phyloP scores from a whole-genome alignment of 192 early-diverging fungal genomes.

The Gonapodya prolifera region DNA sequence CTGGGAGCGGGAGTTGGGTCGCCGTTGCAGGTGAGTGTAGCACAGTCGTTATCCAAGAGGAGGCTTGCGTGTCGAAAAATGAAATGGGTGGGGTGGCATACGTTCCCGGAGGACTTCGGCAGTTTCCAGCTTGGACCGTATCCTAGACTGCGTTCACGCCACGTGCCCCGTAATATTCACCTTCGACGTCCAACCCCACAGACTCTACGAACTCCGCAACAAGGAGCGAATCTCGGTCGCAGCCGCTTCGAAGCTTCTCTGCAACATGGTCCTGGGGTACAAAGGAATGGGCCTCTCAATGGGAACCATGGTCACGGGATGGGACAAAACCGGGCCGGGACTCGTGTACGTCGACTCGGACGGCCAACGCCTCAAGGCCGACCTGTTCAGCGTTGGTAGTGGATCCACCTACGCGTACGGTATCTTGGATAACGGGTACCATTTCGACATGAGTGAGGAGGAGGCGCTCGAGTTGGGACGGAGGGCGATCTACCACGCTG shows the following conservation, averaged over 20 bases:
- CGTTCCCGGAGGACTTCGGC: too few species aligned
- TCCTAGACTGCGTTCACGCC: too few species aligned
- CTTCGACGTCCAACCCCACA: too few species aligned
- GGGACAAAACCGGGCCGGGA: constrained; percentile 88
- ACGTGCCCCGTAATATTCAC: too few species aligned
- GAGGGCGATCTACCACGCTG: constrained; percentile 90
- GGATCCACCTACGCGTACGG: constrained; percentile 99
- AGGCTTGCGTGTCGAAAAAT: too few species aligned
- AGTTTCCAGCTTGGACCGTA: too few species aligned
- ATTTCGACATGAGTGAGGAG: constrained; percentile 58
- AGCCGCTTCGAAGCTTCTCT: constrained; percentile 90
- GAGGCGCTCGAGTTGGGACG: constrained; percentile 87
- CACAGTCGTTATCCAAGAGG: neutral
- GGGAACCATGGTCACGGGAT: constrained; percentile 99
- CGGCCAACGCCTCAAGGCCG: constrained; percentile 70
- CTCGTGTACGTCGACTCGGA: constrained; percentile 97
- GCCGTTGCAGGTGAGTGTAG: constrained; percentile 53
- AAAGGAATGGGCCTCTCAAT: constrained; percentile 99
- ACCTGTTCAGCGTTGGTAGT: constrained; percentile 93
- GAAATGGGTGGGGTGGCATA: too few species aligned
- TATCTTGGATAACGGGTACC: constrained; percentile 83
- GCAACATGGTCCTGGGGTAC: constrained; percentile 95
- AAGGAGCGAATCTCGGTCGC: constrained; percentile 98
- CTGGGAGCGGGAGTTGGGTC: constrained; percentile 96
- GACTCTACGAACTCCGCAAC: constrained; percentile 91